These are phyloP conservation scores for Aspergillus tubingensis DNA, from an alignment of 2,329 filamentous ascomycete species.

Conservation along the genomic window DNA sequence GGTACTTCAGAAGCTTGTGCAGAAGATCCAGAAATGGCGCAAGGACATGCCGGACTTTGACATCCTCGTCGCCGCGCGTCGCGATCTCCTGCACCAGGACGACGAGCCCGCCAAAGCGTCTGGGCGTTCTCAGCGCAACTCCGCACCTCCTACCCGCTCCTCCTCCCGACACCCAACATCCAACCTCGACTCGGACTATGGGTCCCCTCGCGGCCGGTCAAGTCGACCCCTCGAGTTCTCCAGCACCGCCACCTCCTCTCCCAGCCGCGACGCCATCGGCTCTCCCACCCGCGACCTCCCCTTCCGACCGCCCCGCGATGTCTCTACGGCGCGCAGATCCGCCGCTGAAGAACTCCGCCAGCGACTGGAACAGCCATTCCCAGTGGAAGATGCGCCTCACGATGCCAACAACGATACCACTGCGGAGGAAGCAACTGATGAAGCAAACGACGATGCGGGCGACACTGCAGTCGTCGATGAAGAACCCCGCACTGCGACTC, in stretches of 20 bases:
- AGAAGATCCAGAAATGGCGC: constrained; percentile 65
- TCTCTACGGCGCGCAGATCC: constrained; percentile 25
- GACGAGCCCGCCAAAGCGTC: constrained; percentile 25
- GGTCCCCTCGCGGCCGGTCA: constrained; percentile 30
- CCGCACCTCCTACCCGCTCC: constrained; percentile 23
- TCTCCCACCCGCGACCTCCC: constrained; percentile 28
- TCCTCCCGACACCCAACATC: constrained; percentile 20
- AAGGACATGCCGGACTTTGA: constrained; percentile 70
- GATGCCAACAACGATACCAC: not conserved
- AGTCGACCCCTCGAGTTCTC: constrained; percentile 16
- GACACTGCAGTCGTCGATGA: constrained; percentile 26
- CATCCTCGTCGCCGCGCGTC: constrained; percentile 65
- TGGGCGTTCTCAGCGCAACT: constrained; percentile 23
- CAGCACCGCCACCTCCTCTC: constrained; percentile 20
- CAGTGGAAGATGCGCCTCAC: constrained; percentile 9
- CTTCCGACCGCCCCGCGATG: constrained; percentile 27
- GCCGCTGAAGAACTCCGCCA: constrained; percentile 36
- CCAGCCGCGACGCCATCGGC: constrained; percentile 20
- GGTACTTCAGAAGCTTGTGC: constrained; percentile 61
- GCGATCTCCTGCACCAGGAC: constrained; percentile 40
- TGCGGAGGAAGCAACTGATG: not conserved
- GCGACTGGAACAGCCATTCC: constrained; percentile 38
- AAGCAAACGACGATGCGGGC: not conserved
- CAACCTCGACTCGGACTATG: constrained; percentile 16
- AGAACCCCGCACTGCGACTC: constrained; percentile 57